These are phyloP conservation scores for Raffaelea ambrosiae DNA, from an alignment of 2,329 filamentous ascomycete genomes.

Conservation along the genomic window DNA sequence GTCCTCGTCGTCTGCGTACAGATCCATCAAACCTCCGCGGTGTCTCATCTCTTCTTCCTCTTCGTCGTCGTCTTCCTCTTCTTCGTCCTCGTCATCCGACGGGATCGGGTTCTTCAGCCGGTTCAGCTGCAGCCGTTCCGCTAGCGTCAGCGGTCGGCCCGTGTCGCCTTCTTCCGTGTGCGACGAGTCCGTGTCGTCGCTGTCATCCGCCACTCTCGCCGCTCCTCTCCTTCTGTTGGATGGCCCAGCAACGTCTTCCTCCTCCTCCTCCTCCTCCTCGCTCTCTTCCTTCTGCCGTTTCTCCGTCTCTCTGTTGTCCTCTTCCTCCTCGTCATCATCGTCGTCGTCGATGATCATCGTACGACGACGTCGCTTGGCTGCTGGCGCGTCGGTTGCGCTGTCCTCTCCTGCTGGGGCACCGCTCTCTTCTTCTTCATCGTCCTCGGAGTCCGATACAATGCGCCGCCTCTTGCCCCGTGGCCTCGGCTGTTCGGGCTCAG, in stretches of 20 bases:
- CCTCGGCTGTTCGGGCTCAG: not conserved
- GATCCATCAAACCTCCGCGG: not conserved
- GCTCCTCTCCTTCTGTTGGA: not conserved
- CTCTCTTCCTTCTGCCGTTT: not conserved
- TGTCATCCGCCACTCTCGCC: not conserved
- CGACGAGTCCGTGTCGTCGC: not conserved
- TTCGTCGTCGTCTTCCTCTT: not conserved
- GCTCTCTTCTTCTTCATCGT: not conserved
- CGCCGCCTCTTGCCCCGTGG: conserved; percentile 2
- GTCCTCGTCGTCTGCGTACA: not conserved
- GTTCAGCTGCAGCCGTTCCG: conserved; percentile 4
- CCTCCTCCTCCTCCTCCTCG: not conserved
- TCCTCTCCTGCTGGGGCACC: not conserved
- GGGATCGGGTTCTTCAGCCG: conserved; percentile 2
- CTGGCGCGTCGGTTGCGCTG: no score
- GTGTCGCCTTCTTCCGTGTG: not conserved
- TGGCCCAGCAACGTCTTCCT: not conserved
- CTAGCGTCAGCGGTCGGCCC: conserved; percentile 6
- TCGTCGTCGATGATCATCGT: not conserved
- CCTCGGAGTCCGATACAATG: conserved; percentile 9
- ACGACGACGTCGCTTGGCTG: not conserved
- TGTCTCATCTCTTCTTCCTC: not conserved
- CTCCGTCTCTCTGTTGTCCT: not conserved
- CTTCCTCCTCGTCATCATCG: conserved; percentile 2
- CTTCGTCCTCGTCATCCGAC: not conserved